phyloP scores from a whole-genome alignment of 768 basidiomycete species.

The Xerocomellus amylosporus region DNA sequence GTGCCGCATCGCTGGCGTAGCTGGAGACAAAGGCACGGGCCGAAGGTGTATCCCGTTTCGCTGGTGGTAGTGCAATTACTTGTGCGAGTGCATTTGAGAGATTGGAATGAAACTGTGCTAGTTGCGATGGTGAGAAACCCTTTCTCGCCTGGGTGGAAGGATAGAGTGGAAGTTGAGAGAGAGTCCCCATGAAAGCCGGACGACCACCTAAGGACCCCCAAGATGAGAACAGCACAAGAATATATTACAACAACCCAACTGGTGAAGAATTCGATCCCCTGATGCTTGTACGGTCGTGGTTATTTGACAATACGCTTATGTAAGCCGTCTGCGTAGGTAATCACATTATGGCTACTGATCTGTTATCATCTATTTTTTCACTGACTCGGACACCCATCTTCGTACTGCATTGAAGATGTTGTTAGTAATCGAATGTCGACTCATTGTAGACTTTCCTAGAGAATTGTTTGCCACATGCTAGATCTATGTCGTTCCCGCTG shows the following conservation, averaged over 20 bases:
- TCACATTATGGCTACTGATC: no score
- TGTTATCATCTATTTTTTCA: conserved; percentile 3
- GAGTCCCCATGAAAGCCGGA: conserved; percentile 29
- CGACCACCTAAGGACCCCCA: no score
- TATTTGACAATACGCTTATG: no score
- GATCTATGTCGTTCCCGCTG: no score
- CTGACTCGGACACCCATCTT: no score
- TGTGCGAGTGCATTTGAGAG: conserved; percentile 48
- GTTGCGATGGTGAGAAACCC: conserved; percentile 50
- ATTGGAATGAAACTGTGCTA: conserved; percentile 44
- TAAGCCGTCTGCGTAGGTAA: no score
- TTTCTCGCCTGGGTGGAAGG: conserved; percentile 51
- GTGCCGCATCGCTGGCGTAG: conserved; percentile 57
- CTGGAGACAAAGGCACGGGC: conserved; percentile 51
- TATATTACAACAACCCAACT: background rate
- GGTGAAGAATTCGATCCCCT: background rate
- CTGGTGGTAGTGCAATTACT: conserved; percentile 46
- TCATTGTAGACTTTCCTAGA: no score
- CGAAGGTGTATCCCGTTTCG: conserved; percentile 45
- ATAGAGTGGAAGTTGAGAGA: conserved; percentile 48
- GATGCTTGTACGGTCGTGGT: background rate
- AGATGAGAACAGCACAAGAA: background rate
- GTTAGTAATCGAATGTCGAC: background rate
- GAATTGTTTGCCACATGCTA: no score
- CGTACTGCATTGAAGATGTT: no score